Evolutionary conservation across 805 yeast genomes (phyloP), one percentile per base, ranked within the genome.

Genomic region (Cyberlindnera amylophila): DNA sequence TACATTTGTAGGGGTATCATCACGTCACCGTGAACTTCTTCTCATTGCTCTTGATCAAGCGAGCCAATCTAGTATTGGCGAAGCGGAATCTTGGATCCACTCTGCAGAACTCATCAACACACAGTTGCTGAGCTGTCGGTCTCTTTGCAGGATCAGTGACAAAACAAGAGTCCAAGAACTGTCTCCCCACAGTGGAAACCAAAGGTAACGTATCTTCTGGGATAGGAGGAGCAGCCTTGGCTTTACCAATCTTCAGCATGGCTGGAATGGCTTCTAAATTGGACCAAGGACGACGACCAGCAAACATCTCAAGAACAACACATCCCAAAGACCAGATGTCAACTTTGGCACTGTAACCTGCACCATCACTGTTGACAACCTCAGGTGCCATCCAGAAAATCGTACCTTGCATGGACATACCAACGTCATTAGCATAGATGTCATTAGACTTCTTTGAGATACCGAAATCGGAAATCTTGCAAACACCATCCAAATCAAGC

Each of bases 371-470:
- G 59, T 89, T 91, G 38, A 93, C 89, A 50, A 95, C 96, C 59
- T 93, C 99, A 0, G 99, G 99, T 1, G 99, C 99, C 99, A 93
- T 93, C 99, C 99, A 93, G 62, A 90, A 93, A 1, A 95, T 88
- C 0, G 99, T 90, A 18, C 99, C 99, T 64, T 95, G 96, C 95
- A 87, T 88, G 11, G 97, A 90, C 96, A 90, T 86, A 42, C 88
- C 96, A 4, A 96, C 88, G 54, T 87, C 81, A 61, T 93, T 89
- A 24, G 86, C 81, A 61, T 93, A 91, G 18, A 91, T 86, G 59
- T 93, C 90, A 34, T 81, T 75, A 11, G 88, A 79, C 56, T 81
- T 79, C 61, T 88, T 90, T 32, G 97, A 89, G 39, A 93, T 93
- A 35, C 99, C 99, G 67, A 93, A 93, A 63, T 93, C 99, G 12